These are phyloP conservation scores for Oryza meyeriana DNA, from an alignment of 176 grass and related monocot genomes.

Conservation along the genomic window DNA sequence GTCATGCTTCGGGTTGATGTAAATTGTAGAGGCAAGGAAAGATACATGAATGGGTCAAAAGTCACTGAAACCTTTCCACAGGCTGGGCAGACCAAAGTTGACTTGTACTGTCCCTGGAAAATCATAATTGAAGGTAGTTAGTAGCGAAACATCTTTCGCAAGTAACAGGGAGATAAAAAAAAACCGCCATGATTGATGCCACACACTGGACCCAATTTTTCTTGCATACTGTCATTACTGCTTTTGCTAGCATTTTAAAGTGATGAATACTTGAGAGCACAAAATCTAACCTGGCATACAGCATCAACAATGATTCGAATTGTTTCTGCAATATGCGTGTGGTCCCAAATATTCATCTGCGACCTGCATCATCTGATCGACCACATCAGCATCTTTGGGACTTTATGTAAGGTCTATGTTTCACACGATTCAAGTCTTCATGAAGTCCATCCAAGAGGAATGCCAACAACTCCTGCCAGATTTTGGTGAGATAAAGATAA, in stretches of 20 bases:
- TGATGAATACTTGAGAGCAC: neutral
- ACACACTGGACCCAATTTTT: neutral
- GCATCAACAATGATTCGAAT: constrained; percentile 99
- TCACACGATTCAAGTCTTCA: constrained; percentile 98
- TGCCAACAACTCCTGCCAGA: constrained; percentile 80
- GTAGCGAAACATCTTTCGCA: constrained; percentile 9
- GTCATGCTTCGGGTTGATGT: constrained; percentile 79
- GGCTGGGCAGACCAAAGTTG: constrained; percentile 94
- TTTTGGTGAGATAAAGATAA: constrained; percentile 20
- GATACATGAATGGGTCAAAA: constrained; percentile 99
- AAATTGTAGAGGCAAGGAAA: constrained; percentile 94
- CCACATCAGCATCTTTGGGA: constrained; percentile 85
- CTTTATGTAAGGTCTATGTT: constrained; percentile 89
- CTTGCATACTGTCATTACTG: neutral
- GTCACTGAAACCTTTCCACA: constrained; percentile 98
- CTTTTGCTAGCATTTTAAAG: constrained; percentile 13
- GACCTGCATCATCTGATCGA: constrained; percentile 93
- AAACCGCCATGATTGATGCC: neutral
- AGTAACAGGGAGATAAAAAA: constrained; percentile 21
- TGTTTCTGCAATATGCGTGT: constrained; percentile 98
- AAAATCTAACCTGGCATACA: constrained; percentile 82
- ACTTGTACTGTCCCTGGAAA: constrained; percentile 95
- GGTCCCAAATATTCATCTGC: constrained; percentile 97
- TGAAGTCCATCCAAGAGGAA: constrained; percentile 97
- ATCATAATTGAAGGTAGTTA: neutral